These are phyloP conservation scores for Auxenochlorella pyrenoidosa DNA, from an alignment of 139 green algal genomes.

Conservation along the genomic window DNA sequence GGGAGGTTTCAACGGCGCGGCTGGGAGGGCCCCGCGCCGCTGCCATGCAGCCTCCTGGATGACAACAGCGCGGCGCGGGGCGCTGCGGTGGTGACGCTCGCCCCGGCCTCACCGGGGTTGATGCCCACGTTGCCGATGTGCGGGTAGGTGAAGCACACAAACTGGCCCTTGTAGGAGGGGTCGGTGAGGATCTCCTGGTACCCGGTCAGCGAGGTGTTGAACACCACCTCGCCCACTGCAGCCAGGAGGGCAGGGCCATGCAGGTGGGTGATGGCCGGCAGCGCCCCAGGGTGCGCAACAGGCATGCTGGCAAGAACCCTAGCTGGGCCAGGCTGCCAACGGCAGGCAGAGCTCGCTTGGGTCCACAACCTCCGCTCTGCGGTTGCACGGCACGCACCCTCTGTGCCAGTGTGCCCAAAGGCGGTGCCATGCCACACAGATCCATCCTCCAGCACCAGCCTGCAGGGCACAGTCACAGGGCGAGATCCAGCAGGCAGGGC, in stretches of 20 bases:
- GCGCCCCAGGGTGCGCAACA: background rate
- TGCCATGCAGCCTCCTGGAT: no score
- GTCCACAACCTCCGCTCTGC: no score
- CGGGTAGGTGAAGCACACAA: constrained; percentile 96
- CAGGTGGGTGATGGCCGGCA: background rate
- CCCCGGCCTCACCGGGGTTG: constrained; percentile 76
- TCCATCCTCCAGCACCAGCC: constrained; percentile 96
- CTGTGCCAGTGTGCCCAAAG: constrained; percentile 90
- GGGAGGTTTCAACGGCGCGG: no score
- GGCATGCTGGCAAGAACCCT: background rate
- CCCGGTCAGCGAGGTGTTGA: constrained; percentile 96
- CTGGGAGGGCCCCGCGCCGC: background rate
- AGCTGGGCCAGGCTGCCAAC: background rate
- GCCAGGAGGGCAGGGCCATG: background rate
- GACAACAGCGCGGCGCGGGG: no score
- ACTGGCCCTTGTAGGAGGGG: constrained; percentile 97
- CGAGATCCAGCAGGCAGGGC: no score
- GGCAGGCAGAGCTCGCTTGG: background rate
- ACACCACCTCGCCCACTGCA: constrained; percentile 89
- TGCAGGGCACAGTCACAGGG: background rate
- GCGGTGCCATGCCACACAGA: constrained; percentile 86
- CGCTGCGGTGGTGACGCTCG: background rate
- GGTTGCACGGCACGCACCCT: constrained; percentile 36
- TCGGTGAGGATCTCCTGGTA: constrained; percentile 98
- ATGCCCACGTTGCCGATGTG: constrained; percentile 99